These are phyloP conservation scores for Phyllachora maydis DNA, from an alignment of 2,329 filamentous ascomycete genomes.

Conservation along the genomic window DNA sequence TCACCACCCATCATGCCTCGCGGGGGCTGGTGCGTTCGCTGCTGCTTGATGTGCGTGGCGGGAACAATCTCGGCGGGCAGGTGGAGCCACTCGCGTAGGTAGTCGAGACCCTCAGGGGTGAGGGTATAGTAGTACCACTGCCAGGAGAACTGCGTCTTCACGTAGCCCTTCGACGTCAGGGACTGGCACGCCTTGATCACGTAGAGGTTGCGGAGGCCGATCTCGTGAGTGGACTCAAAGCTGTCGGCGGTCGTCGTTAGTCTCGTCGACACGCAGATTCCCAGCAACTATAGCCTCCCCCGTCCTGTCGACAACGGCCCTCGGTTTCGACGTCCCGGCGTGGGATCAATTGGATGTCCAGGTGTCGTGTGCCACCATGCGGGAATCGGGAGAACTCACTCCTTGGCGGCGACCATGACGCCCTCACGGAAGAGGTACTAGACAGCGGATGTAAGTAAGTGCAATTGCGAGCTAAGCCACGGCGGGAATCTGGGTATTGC, in stretches of 20 bases:
- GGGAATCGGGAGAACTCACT: constrained; percentile 39
- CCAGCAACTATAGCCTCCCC: background rate
- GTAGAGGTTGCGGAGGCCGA: constrained; percentile 99
- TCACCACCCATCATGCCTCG: constrained; percentile 97
- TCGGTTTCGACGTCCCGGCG: background rate
- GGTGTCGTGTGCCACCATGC: background rate
- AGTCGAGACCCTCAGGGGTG: constrained; percentile 93
- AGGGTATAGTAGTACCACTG: constrained; percentile 99
- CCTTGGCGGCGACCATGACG: constrained; percentile 95
- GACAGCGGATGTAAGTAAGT: too few relatives aligned
- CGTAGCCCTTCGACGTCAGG: constrained; percentile 88
- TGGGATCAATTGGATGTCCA: background rate
- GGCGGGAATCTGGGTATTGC: too few relatives aligned
- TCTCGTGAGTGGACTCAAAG: constrained; percentile 46
- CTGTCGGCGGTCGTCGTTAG: too few relatives aligned
- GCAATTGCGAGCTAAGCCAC: too few relatives aligned
- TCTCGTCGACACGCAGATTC: background rate
- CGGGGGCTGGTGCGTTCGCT: constrained; percentile 93
- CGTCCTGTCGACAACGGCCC: background rate
- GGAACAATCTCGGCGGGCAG: constrained; percentile 98
- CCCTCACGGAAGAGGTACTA: constrained; percentile 70
- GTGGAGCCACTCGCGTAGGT: constrained; percentile 99
- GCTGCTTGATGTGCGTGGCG: constrained; percentile 99
- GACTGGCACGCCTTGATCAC: constrained; percentile 99
- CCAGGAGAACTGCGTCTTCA: constrained; percentile 99